Evolutionary conservation across 148 eudicot species (phyloP).

Genomic region (Salicornia ramosissima): DNA sequence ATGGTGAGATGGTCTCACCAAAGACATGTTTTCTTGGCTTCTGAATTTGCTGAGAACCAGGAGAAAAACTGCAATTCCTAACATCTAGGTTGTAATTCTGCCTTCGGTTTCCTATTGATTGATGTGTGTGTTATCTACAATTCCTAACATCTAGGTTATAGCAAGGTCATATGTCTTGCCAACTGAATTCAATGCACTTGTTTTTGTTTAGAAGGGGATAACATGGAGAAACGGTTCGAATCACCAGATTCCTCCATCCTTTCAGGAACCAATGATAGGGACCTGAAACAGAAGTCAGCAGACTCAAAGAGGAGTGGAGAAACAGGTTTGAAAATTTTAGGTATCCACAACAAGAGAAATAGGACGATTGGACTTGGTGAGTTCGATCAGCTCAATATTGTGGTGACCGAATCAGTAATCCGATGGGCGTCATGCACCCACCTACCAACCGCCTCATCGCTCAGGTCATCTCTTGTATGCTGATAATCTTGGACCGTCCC

Average conservation of each 20-base stretch:
- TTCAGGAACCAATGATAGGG: conserved; percentile 22
- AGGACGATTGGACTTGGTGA: conserved; percentile 85
- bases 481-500: conserved; percentile 19
- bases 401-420: conserved; percentile 67
- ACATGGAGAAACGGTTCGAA: conserved; percentile 33
- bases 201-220: conserved; percentile 11
- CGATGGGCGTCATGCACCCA: conserved; percentile 94
- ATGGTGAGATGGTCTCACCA: no score
- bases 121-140: neutral
- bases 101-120: no score
- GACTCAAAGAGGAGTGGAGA: conserved; percentile 45
- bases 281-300: conserved; percentile 31
- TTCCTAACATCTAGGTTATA: neutral
- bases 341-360: conserved; percentile 74
- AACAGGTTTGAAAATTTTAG: conserved; percentile 33
- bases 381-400: conserved; percentile 58
- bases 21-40: no score
- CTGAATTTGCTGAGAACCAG: no score
- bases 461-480: conserved; percentile 79
- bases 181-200: neutral
- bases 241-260: conserved; percentile 29
- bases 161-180: neutral
- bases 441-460: conserved; percentile 60
- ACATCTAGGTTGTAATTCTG: no score
- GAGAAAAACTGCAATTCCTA: no score